Base-by-base conservation (phyloP, 352 stramenopile species). In the Globisporangium solare region DNA sequence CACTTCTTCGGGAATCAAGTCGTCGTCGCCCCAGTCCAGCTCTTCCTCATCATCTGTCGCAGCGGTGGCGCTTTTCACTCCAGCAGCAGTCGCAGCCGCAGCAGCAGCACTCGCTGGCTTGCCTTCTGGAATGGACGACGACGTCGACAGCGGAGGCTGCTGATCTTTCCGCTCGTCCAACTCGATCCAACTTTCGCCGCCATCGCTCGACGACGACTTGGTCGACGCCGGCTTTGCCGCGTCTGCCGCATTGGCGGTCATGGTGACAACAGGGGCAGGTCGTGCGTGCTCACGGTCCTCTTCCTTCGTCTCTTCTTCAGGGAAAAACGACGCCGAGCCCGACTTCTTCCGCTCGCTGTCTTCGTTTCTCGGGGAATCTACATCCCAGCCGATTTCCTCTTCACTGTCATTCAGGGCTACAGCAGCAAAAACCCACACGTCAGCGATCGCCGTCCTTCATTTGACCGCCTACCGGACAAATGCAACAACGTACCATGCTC, bases 381-480 rank as follows among this genome's bases (percentile, higher is more conserved):
- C 71, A 35, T 89, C 79, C 79, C 79, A 88, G 10, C 73, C 58
- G 45, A 88, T 83, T 47, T 88, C 79, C 43, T 90, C 77, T 51
- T 90, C 79, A 22, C 71, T 73, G 52, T 84, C 73, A 52, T 82
- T 84, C 48, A 85, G 56, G 47, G 71, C 79, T 80, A 24, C 14
- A 27, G 20, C 24, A 52, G 40, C 27, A 10, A 35, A 35, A 35
- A 35, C 7, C 4, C 27, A 6, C 27, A 35, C 24, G 24, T 27
- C 24, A 27, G 24, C 2, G 24, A 27, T 27, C 24, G 24, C 5
- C 5, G 5, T 27, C 24, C 24, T 27, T 27, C 24, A 5, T 27
- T 27, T 27, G 2, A 27, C 24, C 24, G 5, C 24, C 24, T 27
- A 27, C 5, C 24, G 24, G 2, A 27, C 24, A 27, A 27, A 35